Base-by-base conservation (phyloP, 495 filamentous ascomycete genomes). In the Astrocystis sublimbata region DNA sequence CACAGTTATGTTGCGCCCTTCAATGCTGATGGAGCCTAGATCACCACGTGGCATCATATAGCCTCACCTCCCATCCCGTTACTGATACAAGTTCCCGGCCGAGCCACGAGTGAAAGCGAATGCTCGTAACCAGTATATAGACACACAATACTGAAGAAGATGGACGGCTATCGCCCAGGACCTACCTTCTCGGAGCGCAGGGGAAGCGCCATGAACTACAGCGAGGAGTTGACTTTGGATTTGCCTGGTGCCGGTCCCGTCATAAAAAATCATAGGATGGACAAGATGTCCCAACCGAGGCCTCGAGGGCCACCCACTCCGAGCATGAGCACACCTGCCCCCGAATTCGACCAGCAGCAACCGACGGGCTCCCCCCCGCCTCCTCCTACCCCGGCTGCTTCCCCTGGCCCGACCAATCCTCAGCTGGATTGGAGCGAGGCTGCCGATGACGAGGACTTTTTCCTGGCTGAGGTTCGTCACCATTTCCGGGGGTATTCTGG, bases 321-420 rank as follows among this genome's bases (percentile, higher is more conserved):
- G 28, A 84, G 79, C 65, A 82, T 84, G 80, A 81, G 73, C 60
- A 85, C 81, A 5, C 83, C 83, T 1, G 80, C 80, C 6, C 79
- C 80, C 31, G 82, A 84, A 47, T 82, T 83, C 61, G 81, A 84
- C 40, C 78, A 82, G 51, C 73, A 77, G 61, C 71, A 80, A 42
- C 60, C 42, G 38, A 79, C 78, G 19, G 79, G 79, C n/a, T 82
- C 79, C 31, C 81, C 82, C 2, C 82, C 81, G 1, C 82, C 80
- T 4, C 83, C 83, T 21, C 83, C 83, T 10, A 85, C 83, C 3
- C 83, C 83, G 0, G 83, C 82, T 4, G 83, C 82, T 40, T 84
- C 81, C 42, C 83, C 83, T 30, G 80, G 83, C 0, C 83, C 82
- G 12, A 79, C 82, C 15, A 75, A 83, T 54, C 67, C 73, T 41